phyloP scores from a whole-genome alignment of 1,284 basidiomycete species.

The Apiotrichum akiyoshidainum region DNA sequence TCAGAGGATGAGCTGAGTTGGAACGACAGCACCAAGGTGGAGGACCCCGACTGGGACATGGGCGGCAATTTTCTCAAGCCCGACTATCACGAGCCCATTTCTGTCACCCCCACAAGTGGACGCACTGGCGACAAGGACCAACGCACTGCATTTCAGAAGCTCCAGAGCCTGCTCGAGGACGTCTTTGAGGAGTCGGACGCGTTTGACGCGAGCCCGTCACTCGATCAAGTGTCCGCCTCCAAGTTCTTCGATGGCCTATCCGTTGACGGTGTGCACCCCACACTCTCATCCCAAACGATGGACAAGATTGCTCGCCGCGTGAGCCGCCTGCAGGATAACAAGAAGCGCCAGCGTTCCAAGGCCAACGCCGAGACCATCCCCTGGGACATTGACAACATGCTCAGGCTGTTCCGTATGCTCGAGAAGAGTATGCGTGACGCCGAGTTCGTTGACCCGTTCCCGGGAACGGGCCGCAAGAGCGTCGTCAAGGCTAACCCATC shows the following conservation, averaged over 20 bases:
- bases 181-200: conserved; percentile 84
- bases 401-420: conserved; percentile 67
- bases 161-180: conserved; percentile 70
- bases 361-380: conserved; percentile 16
- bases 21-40: conserved; percentile 24
- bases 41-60: conserved; percentile 40
- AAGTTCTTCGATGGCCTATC: conserved; percentile 68
- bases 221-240: conserved; percentile 53
- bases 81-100: not conserved
- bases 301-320: conserved; percentile 57
- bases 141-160: conserved; percentile 68
- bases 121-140: conserved; percentile 70
- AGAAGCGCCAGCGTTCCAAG: conserved; percentile 19
- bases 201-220: conserved; percentile 63
- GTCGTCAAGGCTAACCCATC: conserved; percentile 28
- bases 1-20: conserved; percentile 42
- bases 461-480: conserved; percentile 33
- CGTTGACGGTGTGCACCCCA: conserved; percentile 58
- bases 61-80: conserved; percentile 15
- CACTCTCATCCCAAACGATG: conserved; percentile 61
- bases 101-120: conserved; percentile 25
- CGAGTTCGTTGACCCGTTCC: conserved; percentile 70
- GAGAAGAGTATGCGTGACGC: conserved; percentile 70
- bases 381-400: conserved; percentile 60
- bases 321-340: conserved; percentile 24